Conservation (phyloP, 208 protist species). For the Acanthamoeba triangularis region DNA sequence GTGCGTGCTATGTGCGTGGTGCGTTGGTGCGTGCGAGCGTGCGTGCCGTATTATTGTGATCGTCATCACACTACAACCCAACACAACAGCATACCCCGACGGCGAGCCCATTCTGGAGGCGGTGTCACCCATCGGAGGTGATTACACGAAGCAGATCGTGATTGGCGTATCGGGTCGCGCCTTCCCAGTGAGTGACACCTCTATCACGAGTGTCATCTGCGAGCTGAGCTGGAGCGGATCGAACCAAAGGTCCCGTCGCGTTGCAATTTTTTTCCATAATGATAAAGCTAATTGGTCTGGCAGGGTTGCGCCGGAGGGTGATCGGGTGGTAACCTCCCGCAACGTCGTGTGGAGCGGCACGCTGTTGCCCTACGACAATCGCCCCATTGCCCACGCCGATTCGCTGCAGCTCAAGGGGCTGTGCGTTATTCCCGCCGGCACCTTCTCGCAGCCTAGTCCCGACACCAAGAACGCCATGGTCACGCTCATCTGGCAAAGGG, state of each 20-base stretch:
- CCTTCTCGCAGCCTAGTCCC: background rate
- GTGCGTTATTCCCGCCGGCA: background rate
- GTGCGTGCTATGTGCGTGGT: no score
- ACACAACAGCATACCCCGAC: background rate
- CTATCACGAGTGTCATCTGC: background rate
- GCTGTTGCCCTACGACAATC: background rate
- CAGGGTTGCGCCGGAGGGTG: background rate
- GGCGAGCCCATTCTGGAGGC: background rate
- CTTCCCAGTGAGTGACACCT: background rate
- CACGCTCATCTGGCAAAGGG: background rate
- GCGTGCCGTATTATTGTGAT: no score
- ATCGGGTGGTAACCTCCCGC: background rate
- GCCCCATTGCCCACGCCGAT: background rate
- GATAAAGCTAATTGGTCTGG: background rate
- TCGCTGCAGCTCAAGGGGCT: background rate
- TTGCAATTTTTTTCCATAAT: background rate
- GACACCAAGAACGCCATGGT: background rate
- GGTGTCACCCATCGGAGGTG: slow-evolving; percentile 25
- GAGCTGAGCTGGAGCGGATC: background rate
- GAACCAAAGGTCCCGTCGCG: background rate
- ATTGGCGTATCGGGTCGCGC: background rate
- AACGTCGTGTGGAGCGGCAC: background rate
- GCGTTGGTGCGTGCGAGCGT: no score
- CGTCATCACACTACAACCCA: background rate
- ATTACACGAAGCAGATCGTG: slow-evolving; percentile 52